Base-by-base conservation (phyloP, 352 stramenopile genomes). In the Elongisporangium prolatum region DNA sequence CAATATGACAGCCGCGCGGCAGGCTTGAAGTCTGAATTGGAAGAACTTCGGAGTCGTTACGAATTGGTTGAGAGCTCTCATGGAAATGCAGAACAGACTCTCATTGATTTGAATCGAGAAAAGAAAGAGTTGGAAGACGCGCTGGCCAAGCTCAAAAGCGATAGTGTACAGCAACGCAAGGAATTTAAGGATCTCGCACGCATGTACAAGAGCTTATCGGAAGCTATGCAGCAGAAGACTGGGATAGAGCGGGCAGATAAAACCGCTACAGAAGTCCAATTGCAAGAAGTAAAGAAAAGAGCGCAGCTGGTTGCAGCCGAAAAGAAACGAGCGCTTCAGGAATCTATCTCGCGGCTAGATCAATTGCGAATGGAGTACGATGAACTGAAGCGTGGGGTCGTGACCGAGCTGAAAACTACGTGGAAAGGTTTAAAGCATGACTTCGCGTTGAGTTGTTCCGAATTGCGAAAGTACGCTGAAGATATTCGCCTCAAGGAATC, bases 191-290 rank as follows among this genome's bases (percentile, higher is more conserved):
- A 89, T 59, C 50, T 91, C 20, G 67, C 77, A 10, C 71, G 81
- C 14, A 85, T 89, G 63, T 71, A 91, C 68, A 88, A 84, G 67
- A 89, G 84, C 37, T 50, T 88, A 16, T 66, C 61, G 1, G 76
- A 85, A 10, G 67, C 77, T 0, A 83, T 88, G 65, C 74, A 80
- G 3, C 53, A 64, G 40, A 65, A 55, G 59, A 76, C 14, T 40
- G 28, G 28, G 28, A 40, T 40, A 9, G 78, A 88, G 37, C 63
- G 67, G 28, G 20, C 53, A 13, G 72, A 63, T 25, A 51, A 64
- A 16, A 44, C 68, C 25, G 38, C 34, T 16, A 63, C 55, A 14
- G 64, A 77, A 64, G 56, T 49, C n/a, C 64, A 65, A 28, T 25
- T 50, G 11, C 49, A 73, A 13, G 67, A 75, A 9, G 59, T 69